Evolutionary conservation across 305 asterid species (phyloP).

Genomic region (Rubia occidens): DNA sequence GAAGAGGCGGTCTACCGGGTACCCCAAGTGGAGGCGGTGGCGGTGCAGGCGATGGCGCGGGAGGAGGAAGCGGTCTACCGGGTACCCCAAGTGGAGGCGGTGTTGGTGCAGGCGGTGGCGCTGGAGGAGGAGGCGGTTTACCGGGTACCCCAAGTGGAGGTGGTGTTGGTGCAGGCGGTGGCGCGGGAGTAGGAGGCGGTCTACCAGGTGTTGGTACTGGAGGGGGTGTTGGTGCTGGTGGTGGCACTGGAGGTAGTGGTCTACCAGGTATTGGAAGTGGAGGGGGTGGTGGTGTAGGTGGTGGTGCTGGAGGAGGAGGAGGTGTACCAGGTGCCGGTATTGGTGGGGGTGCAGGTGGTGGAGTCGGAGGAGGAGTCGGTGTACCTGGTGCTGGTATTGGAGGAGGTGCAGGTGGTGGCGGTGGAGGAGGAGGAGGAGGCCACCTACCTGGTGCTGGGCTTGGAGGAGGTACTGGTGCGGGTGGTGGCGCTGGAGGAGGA

Average conservation of each 20-base stretch:
- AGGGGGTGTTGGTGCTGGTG: background rate
- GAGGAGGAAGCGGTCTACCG: background rate
- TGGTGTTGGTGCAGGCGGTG: conserved; percentile 3
- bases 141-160: background rate
- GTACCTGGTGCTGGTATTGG: background rate
- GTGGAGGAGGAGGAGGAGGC: background rate
- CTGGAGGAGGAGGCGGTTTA: background rate
- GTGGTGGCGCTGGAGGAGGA: background rate
- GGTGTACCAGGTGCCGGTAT: conserved; percentile 3
- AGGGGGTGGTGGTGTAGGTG: background rate
- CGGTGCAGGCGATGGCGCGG: conserved; percentile 2
- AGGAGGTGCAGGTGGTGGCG: background rate
- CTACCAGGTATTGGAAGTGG: background rate
- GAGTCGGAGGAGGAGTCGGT: background rate
- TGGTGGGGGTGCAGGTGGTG: background rate
- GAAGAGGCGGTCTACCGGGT: no score
- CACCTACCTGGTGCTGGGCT: background rate
- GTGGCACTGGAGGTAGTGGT: conserved; percentile 1
- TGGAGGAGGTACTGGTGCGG: background rate
- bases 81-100: background rate
- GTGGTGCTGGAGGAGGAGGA: conserved; percentile 5
- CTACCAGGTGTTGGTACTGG: background rate
- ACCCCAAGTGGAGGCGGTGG: background rate
- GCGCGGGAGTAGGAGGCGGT: background rate
- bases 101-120: background rate